These are phyloP conservation scores for Rosa rugosa DNA, from an alignment of 306 rosid species.

Conservation along the genomic window DNA sequence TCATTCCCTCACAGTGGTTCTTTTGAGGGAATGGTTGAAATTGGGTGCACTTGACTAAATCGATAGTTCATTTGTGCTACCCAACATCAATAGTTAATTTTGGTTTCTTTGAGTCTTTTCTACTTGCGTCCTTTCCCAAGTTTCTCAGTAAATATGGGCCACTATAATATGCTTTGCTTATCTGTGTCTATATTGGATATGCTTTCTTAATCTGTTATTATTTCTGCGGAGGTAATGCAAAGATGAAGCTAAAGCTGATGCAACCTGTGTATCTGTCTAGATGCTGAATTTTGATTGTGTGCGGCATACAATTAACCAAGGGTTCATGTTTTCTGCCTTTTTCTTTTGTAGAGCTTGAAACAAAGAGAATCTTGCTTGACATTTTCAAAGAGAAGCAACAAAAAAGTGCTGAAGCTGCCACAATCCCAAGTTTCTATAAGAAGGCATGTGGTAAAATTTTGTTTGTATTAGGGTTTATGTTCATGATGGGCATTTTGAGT, in stretches of 20 bases:
- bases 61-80: background rate
- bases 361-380: conserved; percentile 93
- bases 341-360: conserved; percentile 79
- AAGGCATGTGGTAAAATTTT: conserved; percentile 54
- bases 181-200: background rate
- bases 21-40: background rate
- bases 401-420: conserved; percentile 85
- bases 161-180: background rate
- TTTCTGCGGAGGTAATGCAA: background rate
- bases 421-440: conserved; percentile 96
- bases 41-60: background rate
- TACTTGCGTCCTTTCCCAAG: background rate
- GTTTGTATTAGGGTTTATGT: conserved; percentile 5
- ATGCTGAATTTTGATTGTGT: conserved; percentile 8
- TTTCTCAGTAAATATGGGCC: background rate
- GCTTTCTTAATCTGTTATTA: background rate
- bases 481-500: conserved; percentile 5
- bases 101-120: background rate
- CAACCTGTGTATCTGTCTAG: background rate
- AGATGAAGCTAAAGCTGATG: background rate
- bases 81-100: background rate
- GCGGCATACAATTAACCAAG: background rate
- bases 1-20: background rate
- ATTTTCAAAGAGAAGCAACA: conserved; percentile 98
- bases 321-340: background rate